Base-by-base conservation (phyloP, 257 asterid genomes). In the Nemophila menziesii region DNA sequence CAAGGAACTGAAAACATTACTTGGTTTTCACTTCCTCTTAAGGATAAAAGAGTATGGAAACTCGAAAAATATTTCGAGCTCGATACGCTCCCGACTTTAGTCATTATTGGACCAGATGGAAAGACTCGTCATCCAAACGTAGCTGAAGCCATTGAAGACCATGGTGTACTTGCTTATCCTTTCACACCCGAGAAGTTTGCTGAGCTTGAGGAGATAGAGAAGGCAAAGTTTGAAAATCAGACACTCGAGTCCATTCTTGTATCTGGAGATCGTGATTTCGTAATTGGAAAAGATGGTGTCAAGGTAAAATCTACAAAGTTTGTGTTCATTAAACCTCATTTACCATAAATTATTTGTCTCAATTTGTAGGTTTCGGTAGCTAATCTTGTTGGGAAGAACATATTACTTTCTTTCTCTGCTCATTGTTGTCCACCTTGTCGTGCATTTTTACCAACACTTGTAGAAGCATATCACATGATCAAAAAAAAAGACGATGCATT, bases 371-470 rank as follows among this genome's bases (percentile, higher is more conserved):
- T 81, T 39, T 79, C 56, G 1, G 84, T 84, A 11, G 70, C 85
- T 17, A 77, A 74, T 63, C 90, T 89, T 33, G 70, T 74, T 11
- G 94, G 95, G 14, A 84, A 76, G 51, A 62, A 11, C 20, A 49
- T 84, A 46, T 78, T 89, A 16, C 84, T 84, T 26, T 80, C 73
- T 59, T 78, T 89, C 46, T 80, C 85, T 0, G 95, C 94, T 16
- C 84, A 76, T 18, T 78, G 81, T 82, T 80, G 95, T 49, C 95
- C 93, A 6, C 92, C 98, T 1, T 84, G 92, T 71, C 82, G 81
- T 2, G 92, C 92, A 16, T 80, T 89, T 63, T 69, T 73, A 10
- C 94, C 95, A 11, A 48, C 49, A 29, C 93, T 84, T 39, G 41
- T 44, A 18, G 39, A 76, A 58, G 71, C 79, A 1, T 78, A 80